Evolutionary conservation across 148 eudicot species (phyloP).

Genomic region (Cornus suecica): DNA sequence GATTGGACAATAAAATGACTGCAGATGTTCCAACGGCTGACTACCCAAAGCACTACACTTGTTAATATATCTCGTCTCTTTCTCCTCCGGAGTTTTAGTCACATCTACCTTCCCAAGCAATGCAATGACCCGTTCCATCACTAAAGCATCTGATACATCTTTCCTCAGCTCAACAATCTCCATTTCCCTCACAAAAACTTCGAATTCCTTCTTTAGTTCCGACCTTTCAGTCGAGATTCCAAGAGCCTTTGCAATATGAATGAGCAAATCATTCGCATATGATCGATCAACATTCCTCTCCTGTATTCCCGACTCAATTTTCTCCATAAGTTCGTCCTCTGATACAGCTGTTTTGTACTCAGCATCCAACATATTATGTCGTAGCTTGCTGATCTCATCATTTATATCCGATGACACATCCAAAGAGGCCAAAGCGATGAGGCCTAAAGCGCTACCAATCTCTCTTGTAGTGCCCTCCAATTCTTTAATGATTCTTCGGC

Average conservation of each 20-base stretch:
- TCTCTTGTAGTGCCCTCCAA: constrained; percentile 8
- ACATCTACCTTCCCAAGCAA: constrained; percentile 7
- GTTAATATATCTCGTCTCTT: constrained; percentile 9
- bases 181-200: background rate
- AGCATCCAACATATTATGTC: constrained; percentile 2
- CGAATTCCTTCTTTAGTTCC: constrained; percentile 12
- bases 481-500: background rate
- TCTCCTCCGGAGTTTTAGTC: constrained; percentile 10
- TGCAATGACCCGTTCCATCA: constrained; percentile 10
- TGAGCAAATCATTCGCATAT: constrained; percentile 9
- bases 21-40: constrained; percentile 14
- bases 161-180: constrained; percentile 6
- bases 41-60: constrained; percentile 15
- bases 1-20: constrained; percentile 20
- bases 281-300: constrained; percentile 18
- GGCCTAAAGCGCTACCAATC: constrained; percentile 9
- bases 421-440: constrained; percentile 12
- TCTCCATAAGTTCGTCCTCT: constrained; percentile 14
- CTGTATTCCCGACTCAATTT: constrained; percentile 12
- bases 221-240: constrained; percentile 13
- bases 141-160: constrained; percentile 3
- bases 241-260: constrained; percentile 6
- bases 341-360: background rate
- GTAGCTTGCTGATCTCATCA: constrained; percentile 10
- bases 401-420: background rate